Base-by-base conservation (phyloP, 495 filamentous ascomycete species). In the Achaetomiella virescens region DNA sequence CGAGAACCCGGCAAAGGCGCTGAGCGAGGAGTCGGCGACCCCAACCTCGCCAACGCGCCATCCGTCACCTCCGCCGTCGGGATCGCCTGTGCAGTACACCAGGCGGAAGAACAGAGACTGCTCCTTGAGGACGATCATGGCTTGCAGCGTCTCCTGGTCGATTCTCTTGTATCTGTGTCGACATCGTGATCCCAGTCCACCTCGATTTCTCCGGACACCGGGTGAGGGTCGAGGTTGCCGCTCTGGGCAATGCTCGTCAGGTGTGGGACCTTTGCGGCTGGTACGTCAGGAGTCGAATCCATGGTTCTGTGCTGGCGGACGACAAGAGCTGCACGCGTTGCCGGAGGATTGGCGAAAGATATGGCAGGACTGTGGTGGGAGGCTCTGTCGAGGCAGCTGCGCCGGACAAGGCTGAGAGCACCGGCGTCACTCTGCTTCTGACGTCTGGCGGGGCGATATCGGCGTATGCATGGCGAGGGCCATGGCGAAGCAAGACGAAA, bases 251-350 rank as follows among this genome's bases (percentile, higher is more conserved):
- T 72, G 15, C 76, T 72, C 11, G 80, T 79, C 15, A 98, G 78
- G 54, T 75, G 81, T 27, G 87, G 73, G 2, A 86, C 89, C 50
- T 84, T 84, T 12, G 76, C 68, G 75, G 52, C 52, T 91, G 85
- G 83, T 95, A 98, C 62, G 84, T 90, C n/a, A 98, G 79, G n/a
- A 96, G 72, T 2, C 82, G 78, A 9, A 97, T 83, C 93, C 93
- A 98, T 57, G 89, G 87, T 18, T 92, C 88, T 1, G 78, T 73
- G 48, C 80, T 75, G 22, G 84, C 80, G 1, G 77, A 70, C 37
- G 84, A 82, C 52, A 97, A 78, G 54, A 93, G 79, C 61, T 90
- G 82, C 8, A 97, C 80, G 40, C 93, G 81, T 66, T 97, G 92
- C 48, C 91, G 87, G 3, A 97, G 82, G 43, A 97, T 93, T 7